A percentile compares a stretch with the other conserved stretches of the same genome.
phyloP scores from a whole-genome alignment of 2,329 filamentous ascomycete genomes.

The Ascochyta pisi region DNA sequence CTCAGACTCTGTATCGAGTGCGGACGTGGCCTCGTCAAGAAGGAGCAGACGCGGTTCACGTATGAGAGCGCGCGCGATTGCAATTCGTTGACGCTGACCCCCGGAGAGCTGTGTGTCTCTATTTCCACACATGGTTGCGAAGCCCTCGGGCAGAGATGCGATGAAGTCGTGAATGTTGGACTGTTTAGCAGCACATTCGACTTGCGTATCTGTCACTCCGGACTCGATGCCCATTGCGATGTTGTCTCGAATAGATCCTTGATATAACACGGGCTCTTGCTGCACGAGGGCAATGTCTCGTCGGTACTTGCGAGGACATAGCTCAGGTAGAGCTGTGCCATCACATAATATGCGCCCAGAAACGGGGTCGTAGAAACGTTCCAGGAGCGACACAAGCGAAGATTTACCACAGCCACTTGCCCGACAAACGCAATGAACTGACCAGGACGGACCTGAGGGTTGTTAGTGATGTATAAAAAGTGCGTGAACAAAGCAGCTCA shows the following conservation, averaged over 20 bases:
- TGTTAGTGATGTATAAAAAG: background rate
- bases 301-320: constrained; percentile 84
- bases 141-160: constrained; percentile 61
- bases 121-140: constrained; percentile 39
- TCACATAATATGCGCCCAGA: constrained; percentile 82
- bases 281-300: constrained; percentile 84
- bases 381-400: constrained; percentile 87
- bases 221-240: no score
- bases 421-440: constrained; percentile 90
- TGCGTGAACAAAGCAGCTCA: constrained; percentile 6
- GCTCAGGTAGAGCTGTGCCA: constrained; percentile 74
- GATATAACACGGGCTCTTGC: constrained; percentile 93
- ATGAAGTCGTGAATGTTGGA: constrained; percentile 42
- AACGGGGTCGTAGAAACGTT: constrained; percentile 92
- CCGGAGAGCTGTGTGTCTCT: constrained; percentile 59
- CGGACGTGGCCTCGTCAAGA: constrained; percentile 47
- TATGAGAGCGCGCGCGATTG: constrained; percentile 88
- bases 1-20: constrained; percentile 57
- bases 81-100: constrained; percentile 93
- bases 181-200: no score
- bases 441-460: constrained; percentile 50
- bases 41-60: constrained; percentile 84
- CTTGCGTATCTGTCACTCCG: no score
- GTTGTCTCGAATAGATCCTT: constrained; percentile 85
- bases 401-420: constrained; percentile 93